Base-by-base conservation (phyloP, 768 basidiomycete species). In the Rhizopogon vesiculosus region DNA sequence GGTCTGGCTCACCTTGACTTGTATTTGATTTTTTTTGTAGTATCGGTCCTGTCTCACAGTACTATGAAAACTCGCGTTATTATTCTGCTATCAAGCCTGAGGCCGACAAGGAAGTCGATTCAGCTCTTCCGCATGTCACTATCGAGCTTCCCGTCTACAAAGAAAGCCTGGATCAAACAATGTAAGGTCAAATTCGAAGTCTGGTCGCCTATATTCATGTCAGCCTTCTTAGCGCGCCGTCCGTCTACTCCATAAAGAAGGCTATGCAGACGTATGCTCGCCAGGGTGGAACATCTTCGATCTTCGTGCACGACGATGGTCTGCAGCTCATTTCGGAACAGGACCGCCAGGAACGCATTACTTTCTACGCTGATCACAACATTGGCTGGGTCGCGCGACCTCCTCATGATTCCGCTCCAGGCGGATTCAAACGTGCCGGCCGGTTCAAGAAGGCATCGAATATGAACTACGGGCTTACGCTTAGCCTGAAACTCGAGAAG, bases 381-480 rank as follows among this genome's bases (percentile, higher is more conserved):
- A 85, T 91, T 61, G 89, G 85, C 6, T 91, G 85, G 81, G 86
- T 89, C 57, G 87, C 90, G 3, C 80, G 89, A n/a, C 89, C 89
- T 0, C 74, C 76, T 42, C 88, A 90, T 61, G 80, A 81, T 57
- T 62, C 68, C 50, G 55, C 67, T 18, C 65, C 72, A 7, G 74
- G 77, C 57, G 80, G 80, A 55, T 69, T 86, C 79, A 73, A 81
- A 69, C 76, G 84, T 41, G 78, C 86, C 1, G 91, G 91, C 7
- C 78, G 90, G 18, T 93, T 93, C 80, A 93, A 93, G 76, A 93
- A 93, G 71, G 89, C 90, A 3, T 84, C 82, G 40, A 93, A 93
- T 69, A 85, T 93, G 85, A 93, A 93, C 68, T 91, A 85, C 63
- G 89, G 82, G 6, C 70, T 77, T 19, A 71, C 72, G 10, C 68